phyloP scores from a whole-genome alignment of 768 basidiomycete genomes.

The Rhizopogon sp. region DNA sequence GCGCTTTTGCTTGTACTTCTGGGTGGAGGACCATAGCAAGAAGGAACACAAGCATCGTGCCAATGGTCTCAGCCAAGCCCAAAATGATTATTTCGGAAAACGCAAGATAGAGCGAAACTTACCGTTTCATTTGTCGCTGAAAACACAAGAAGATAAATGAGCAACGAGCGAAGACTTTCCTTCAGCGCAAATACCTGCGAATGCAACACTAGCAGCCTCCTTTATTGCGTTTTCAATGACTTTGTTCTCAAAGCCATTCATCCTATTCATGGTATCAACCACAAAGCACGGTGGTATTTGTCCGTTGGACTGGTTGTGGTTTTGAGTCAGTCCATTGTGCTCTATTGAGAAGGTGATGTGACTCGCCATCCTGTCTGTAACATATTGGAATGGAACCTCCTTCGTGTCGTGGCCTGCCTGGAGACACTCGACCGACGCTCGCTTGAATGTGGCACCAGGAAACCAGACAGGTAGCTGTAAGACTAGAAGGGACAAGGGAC shows the following conservation, averaged over 20 bases:
- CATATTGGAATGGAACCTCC: slow-evolving; percentile 23
- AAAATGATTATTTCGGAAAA: not conserved
- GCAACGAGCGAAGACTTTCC: not conserved
- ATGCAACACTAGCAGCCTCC: slow-evolving; percentile 9
- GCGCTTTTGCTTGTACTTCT: not conserved
- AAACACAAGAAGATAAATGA: not conserved
- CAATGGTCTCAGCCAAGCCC: not conserved
- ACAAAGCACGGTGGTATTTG: no score
- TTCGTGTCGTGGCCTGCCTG: slow-evolving; percentile 13
- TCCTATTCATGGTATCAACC: no score
- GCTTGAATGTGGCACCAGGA: slow-evolving; percentile 31
- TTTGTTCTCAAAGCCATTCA: no score
- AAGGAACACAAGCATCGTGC: slow-evolving; percentile 6
- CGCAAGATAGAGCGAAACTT: not conserved
- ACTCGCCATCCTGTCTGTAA: slow-evolving; percentile 23
- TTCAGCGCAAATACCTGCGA: slow-evolving; percentile 9
- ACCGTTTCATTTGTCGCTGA: slow-evolving; percentile 17
- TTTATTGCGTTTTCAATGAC: not conserved
- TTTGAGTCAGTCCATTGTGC: no score
- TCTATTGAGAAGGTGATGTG: not conserved
- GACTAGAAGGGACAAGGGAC: not conserved
- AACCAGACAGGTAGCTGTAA: slow-evolving; percentile 24
- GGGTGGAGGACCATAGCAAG: slow-evolving; percentile 2
- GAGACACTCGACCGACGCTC: slow-evolving; percentile 17
- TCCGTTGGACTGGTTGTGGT: no score